A percentile compares a stretch with the other conserved stretches of the same genome.
These are phyloP conservation scores for Kodamaea arcana DNA, from an alignment of 1,139 yeast genomes.

Conservation along the genomic window DNA sequence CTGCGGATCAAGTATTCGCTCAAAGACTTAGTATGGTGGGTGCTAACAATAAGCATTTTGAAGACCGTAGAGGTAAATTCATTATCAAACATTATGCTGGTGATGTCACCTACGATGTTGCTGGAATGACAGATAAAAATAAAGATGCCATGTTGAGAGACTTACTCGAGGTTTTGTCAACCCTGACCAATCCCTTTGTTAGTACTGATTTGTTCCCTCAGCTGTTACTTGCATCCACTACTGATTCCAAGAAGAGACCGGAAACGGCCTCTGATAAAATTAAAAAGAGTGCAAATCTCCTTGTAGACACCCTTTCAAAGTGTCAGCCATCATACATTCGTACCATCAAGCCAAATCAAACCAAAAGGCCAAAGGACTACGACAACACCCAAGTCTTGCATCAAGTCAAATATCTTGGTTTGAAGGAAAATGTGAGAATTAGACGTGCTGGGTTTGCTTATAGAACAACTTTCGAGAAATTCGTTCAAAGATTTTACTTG, in stretches of 20 bases:
- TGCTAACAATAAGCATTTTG: conserved; percentile 79
- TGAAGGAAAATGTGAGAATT: conserved; percentile 94
- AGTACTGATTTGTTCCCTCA: conserved; percentile 68
- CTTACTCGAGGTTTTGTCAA: conserved; percentile 69
- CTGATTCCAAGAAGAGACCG: conserved; percentile 76
- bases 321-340: conserved; percentile 95
- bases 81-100: conserved; percentile 97
- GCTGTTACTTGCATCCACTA: conserved; percentile 50
- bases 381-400: conserved; percentile 88
- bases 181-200: conserved; percentile 68
- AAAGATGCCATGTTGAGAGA: conserved; percentile 93
- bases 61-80: conserved; percentile 82
- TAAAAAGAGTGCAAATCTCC: conserved; percentile 82
- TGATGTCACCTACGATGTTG: conserved; percentile 90
- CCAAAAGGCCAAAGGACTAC: conserved; percentile 85
- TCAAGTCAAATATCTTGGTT: conserved; percentile 92
- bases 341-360: conserved; percentile 96
- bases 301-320: conserved; percentile 84
- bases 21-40: conserved; percentile 85
- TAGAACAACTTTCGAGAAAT: conserved; percentile 94
- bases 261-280: conserved; percentile 98
- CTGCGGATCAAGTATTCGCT: conserved; percentile 95
- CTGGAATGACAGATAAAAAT: conserved; percentile 93
- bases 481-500: conserved; percentile 92
- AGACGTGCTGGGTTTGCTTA: conserved; percentile 99